Percentiles rank a stretch among this genome's conserved stretches.
Evolutionary conservation across 208 protist genomes (phyloP).

Genomic region (Naegleria lovaniensis): DNA sequence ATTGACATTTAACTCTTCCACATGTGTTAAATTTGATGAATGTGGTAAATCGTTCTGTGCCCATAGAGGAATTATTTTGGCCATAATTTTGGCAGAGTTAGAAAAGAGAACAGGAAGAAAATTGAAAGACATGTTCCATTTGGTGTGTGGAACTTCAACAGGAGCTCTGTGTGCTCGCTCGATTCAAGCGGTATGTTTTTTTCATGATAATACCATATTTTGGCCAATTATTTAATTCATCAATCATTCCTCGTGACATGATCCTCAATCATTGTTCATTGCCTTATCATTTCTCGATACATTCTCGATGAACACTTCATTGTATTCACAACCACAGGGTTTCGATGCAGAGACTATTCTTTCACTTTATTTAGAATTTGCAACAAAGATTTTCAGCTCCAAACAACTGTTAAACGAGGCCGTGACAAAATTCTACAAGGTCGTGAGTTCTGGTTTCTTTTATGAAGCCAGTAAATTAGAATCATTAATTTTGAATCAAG

Average conservation of each 20-base stretch:
- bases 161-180: not conserved
- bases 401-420: not conserved
- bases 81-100: conserved; percentile 22
- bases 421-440: not conserved
- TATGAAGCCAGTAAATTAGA: not conserved
- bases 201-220: conserved; percentile 20
- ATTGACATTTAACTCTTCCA: too few relatives aligned
- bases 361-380: not conserved
- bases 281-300: too few relatives aligned
- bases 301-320: too few relatives aligned
- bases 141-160: conserved; percentile 32
- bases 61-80: conserved; percentile 28
- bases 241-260: too few relatives aligned
- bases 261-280: too few relatives aligned
- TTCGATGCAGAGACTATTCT: not conserved
- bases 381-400: not conserved
- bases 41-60: conserved; percentile 22
- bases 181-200: not conserved
- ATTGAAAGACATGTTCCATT: conserved; percentile 34
- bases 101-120: conserved; percentile 29
- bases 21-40: too few relatives aligned
- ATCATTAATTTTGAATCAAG: not conserved
- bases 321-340: too few relatives aligned
- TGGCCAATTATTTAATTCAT: too few relatives aligned
- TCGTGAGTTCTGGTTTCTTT: not conserved